These are phyloP conservation scores for Sugiyamaella mastotermitis DNA, from an alignment of 805 yeast genomes.

Conservation along the genomic window DNA sequence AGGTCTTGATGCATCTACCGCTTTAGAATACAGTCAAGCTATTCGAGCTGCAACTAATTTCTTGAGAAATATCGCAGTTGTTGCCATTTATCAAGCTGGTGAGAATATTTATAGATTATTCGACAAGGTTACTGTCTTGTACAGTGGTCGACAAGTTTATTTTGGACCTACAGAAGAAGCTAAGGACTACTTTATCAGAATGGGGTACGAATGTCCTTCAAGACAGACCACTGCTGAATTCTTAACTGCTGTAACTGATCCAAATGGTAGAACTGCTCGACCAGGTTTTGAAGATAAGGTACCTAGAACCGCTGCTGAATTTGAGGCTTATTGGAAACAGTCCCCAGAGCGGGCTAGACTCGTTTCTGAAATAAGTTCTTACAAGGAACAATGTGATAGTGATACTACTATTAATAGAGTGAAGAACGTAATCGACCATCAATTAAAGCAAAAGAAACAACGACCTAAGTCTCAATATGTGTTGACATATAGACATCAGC, in stretches of 20 bases:
- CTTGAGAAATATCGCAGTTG: constrained; percentile 49
- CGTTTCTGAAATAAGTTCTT: constrained; percentile 40
- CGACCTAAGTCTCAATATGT: constrained; percentile 39
- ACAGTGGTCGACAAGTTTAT: constrained; percentile 56
- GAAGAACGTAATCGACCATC: constrained; percentile 27
- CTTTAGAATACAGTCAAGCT: constrained; percentile 65
- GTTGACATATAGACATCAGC: constrained; percentile 42
- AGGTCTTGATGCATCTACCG: constrained; percentile 82
- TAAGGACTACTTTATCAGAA: constrained; percentile 48
- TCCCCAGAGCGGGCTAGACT: constrained; percentile 43
- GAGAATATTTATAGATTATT: constrained; percentile 59
- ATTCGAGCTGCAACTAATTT: constrained; percentile 56
- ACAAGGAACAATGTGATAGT: constrained; percentile 29
- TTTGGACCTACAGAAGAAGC: constrained; percentile 57
- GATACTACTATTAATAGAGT: constrained; percentile 33
- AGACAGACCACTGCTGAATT: constrained; percentile 70
- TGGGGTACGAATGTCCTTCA: constrained; percentile 61
- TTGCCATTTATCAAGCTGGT: constrained; percentile 66
- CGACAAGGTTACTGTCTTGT: constrained; percentile 56
- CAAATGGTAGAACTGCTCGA: constrained; percentile 47
- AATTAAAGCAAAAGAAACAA: constrained; percentile 33
- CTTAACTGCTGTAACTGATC: constrained; percentile 63
- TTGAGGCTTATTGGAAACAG: constrained; percentile 50
- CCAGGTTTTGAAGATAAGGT: constrained; percentile 46
- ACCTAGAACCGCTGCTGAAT: constrained; percentile 59